These are phyloP conservation scores for Colletotrichum lindemuthianum DNA, from an alignment of 2,329 filamentous ascomycete genomes.

Conservation along the genomic window DNA sequence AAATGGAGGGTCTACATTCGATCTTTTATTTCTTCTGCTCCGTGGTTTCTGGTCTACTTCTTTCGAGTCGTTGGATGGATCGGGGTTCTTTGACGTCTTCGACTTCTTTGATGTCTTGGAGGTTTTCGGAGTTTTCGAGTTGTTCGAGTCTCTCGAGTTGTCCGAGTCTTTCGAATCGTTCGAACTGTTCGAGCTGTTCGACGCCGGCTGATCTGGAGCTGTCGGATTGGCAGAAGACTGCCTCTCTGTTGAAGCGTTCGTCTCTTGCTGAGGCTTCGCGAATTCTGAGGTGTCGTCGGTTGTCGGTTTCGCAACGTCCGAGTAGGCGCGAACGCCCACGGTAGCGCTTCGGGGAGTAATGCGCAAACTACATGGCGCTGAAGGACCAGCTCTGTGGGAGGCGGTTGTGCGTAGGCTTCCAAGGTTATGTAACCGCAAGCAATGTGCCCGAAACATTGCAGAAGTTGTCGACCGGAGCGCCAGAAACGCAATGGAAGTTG, in stretches of 20 bases:
- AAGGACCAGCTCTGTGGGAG: conserved; percentile 36
- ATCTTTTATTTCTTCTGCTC: too few species aligned
- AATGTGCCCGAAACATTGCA: conserved; percentile 48
- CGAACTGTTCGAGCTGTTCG: too few species aligned
- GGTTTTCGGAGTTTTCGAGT: too few species aligned
- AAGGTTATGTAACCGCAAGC: conserved; percentile 41
- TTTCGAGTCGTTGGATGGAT: too few species aligned
- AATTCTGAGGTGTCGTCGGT: not conserved
- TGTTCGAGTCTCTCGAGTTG: too few species aligned
- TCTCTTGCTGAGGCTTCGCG: not conserved
- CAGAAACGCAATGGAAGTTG: conserved; percentile 12
- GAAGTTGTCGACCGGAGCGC: conserved; percentile 20
- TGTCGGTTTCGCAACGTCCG: conserved; percentile 1
- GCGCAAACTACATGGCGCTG: conserved; percentile 16
- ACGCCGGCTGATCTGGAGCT: too few species aligned
- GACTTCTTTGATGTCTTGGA: too few species aligned
- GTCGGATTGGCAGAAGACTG: too few species aligned
- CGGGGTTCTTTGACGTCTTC: too few species aligned
- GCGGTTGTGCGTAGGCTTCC: conserved; percentile 43
- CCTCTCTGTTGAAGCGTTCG: not conserved
- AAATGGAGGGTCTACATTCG: not conserved
- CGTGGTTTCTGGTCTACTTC: too few species aligned
- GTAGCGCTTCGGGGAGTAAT: conserved; percentile 1
- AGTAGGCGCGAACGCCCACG: conserved; percentile 14
- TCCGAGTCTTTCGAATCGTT: too few species aligned